phyloP scores from a whole-genome alignment of 1,284 basidiomycete species.

The Leccinum ponderosum region DNA sequence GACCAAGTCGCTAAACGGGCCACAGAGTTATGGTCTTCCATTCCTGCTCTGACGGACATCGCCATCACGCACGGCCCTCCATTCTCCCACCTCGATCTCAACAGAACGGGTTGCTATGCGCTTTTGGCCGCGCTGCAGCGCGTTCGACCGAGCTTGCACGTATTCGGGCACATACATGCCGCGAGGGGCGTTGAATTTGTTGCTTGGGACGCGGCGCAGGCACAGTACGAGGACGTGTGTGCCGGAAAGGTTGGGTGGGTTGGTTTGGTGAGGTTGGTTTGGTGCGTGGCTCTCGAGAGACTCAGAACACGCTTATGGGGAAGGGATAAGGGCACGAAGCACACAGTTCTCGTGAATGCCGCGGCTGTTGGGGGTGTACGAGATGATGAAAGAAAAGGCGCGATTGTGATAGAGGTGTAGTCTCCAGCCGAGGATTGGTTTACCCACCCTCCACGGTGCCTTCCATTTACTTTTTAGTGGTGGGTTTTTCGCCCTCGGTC shows the following conservation, averaged over 20 bases:
- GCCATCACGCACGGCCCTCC: conserved; percentile 47
- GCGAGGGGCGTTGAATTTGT: conserved; percentile 36
- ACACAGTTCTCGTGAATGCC: conserved; percentile 34
- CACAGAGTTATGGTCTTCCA: conserved; percentile 24
- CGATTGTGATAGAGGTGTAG: conserved; percentile 10
- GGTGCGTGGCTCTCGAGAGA: conserved; percentile 8
- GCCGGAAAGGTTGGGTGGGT: conserved; percentile 24
- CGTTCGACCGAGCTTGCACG: conserved; percentile 37
- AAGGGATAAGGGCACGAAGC: neutral
- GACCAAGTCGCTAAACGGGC: neutral
- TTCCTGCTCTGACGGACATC: conserved; percentile 37
- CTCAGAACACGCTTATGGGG: conserved; percentile 2
- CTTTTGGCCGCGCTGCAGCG: conserved; percentile 36
- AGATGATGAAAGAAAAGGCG: conserved; percentile 22
- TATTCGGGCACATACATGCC: conserved; percentile 46
- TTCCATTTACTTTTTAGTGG: neutral
- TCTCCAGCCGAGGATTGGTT: neutral
- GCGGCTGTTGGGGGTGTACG: conserved; percentile 25
- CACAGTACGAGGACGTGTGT: conserved; percentile 34
- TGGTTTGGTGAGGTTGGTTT: conserved; percentile 14
- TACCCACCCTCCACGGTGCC: neutral
- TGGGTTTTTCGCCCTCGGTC: neutral
- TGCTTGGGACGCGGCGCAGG: conserved; percentile 33
- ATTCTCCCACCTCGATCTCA: conserved; percentile 33
- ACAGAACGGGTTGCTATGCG: conserved; percentile 32